phyloP scores from a whole-genome alignment of 2,329 filamentous ascomycete species.

The Xylaria sp. region DNA sequence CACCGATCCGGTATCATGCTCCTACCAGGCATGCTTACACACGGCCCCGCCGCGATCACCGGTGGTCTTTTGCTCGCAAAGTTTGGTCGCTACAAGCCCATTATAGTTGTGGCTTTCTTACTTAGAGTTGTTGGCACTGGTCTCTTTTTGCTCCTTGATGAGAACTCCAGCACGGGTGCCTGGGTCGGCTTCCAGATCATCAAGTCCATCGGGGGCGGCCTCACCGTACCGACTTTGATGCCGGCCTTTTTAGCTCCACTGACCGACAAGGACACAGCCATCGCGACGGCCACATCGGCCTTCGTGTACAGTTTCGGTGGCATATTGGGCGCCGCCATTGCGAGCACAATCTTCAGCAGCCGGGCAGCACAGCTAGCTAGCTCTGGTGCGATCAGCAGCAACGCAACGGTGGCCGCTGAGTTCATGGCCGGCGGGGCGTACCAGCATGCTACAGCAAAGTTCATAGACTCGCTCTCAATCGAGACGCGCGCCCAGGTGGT shows the following conservation, averaged over 20 bases:
- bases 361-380: not conserved
- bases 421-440: not conserved
- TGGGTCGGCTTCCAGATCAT: conserved; percentile 47
- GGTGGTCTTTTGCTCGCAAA: conserved; percentile 31
- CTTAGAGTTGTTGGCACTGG: conserved; percentile 45
- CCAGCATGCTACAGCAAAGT: not conserved
- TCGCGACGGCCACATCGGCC: conserved; percentile 38
- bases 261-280: conserved; percentile 37
- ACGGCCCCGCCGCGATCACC: conserved; percentile 5
- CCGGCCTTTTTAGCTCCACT: conserved; percentile 41
- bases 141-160: conserved; percentile 43
- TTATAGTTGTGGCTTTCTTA: conserved; percentile 36
- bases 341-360: conserved; percentile 41
- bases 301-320: conserved; percentile 42
- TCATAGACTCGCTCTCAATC: not conserved
- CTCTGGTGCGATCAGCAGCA: conserved; percentile 22
- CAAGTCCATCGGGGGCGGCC: conserved; percentile 44
- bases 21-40: not conserved
- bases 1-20: not conserved
- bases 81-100: conserved; percentile 25
- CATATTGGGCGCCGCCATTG: conserved; percentile 42
- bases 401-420: not conserved
- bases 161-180: conserved; percentile 37
- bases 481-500: not conserved
- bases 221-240: conserved; percentile 33